phyloP scores from a whole-genome alignment of 2,329 filamentous ascomycete species.

The Pseudogymnoascus pannorum region DNA sequence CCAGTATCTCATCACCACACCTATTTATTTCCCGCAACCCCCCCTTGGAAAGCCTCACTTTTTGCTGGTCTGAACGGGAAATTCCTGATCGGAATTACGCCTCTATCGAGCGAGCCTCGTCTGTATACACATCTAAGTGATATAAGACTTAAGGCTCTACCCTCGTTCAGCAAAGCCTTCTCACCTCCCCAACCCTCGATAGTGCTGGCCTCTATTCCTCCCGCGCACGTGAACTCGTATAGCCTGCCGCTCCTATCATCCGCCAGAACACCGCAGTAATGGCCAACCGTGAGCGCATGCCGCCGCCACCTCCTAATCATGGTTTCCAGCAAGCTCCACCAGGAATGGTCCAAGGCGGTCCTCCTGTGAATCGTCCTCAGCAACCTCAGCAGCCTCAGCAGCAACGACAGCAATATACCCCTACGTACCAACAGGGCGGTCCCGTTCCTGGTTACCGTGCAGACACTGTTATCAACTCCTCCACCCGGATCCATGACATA shows the following conservation, averaged over 20 bases:
- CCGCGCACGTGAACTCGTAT: neutral
- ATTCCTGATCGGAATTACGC: neutral
- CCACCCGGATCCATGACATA: conserved; percentile 19
- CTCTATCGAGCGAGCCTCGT: neutral
- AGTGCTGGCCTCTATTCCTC: neutral
- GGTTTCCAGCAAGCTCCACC: neutral
- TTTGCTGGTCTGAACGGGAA: neutral
- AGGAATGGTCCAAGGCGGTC: neutral
- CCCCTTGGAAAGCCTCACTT: neutral
- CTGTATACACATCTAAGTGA: conserved; percentile 1
- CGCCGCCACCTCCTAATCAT: conserved; percentile 1
- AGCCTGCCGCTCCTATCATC: neutral
- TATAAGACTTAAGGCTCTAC: conserved; percentile 1
- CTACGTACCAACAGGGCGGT: neutral
- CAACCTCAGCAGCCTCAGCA: conserved; percentile 14
- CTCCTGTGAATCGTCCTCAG: neutral
- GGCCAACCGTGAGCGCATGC: neutral
- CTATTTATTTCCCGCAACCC: conserved; percentile 4
- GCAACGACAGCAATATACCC: neutral
- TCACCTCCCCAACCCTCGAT: neutral
- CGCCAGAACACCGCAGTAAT: neutral
- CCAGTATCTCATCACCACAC: conserved; percentile 4
- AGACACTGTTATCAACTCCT: conserved; percentile 3
- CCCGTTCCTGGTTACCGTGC: neutral
- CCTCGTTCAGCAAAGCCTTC: neutral